These are phyloP conservation scores for Hymenochaete sp. DNA, from an alignment of 1,284 basidiomycete genomes.

Conservation along the genomic window DNA sequence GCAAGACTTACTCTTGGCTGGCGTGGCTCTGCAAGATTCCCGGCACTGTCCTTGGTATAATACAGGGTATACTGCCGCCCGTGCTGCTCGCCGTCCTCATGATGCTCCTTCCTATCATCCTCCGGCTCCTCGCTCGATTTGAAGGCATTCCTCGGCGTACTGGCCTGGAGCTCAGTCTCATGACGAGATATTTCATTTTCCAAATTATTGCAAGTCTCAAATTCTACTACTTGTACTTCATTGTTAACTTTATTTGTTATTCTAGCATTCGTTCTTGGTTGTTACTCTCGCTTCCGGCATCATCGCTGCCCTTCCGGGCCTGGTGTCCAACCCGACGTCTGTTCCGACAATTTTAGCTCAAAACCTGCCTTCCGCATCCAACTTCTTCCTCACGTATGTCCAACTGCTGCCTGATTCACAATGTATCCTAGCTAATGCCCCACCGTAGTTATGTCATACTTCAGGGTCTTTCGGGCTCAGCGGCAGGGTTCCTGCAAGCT, in stretches of 20 bases:
- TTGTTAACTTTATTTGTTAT: conserved; percentile 2
- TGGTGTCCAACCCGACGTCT: conserved; percentile 52
- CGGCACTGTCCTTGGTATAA: conserved; percentile 63
- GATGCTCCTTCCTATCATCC: conserved; percentile 83
- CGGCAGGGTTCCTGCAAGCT: conserved; percentile 74
- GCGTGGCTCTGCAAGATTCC: conserved; percentile 78
- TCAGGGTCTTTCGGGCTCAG: conserved; percentile 68
- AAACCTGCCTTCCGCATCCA: conserved; percentile 81
- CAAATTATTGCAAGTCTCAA: conserved; percentile 67
- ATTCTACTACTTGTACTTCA: neutral
- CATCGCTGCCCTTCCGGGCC: conserved; percentile 52
- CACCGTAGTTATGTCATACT: conserved; percentile 50
- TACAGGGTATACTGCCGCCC: conserved; percentile 85
- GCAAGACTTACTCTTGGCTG: conserved; percentile 59
- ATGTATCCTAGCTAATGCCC: neutral
- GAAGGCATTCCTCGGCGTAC: conserved; percentile 78
- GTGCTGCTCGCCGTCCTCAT: conserved; percentile 83
- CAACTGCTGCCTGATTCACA: neutral
- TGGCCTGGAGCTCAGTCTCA: conserved; percentile 82
- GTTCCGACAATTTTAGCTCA: conserved; percentile 61
- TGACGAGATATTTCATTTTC: conserved; percentile 90
- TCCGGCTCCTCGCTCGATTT: conserved; percentile 69
- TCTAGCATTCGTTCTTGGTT: conserved; percentile 83
- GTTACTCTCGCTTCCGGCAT: conserved; percentile 79
- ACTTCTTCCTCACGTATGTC: conserved; percentile 69